Base-by-base conservation (phyloP, 1,284 basidiomycete species). In the Pseudozyma sp. region DNA sequence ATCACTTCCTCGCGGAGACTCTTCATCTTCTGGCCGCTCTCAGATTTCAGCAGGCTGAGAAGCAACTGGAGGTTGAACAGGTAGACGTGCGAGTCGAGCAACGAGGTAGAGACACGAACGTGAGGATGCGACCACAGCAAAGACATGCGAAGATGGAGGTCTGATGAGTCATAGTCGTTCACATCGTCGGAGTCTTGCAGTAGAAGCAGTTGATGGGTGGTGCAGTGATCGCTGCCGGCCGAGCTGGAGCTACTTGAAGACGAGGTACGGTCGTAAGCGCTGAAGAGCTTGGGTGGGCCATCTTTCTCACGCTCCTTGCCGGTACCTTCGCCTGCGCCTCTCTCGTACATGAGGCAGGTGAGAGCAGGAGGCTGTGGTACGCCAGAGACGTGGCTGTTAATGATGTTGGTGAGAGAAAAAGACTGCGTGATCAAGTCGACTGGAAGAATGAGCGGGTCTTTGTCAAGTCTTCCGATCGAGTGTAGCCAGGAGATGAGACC, bases 231-330 rank as follows among this genome's bases (percentile, higher is more conserved):
- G 18, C 34, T 38, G n/a, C 51, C 38, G 21, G 44, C 44, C 10
- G 50, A 50, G 14, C 52, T 59, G 18, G 59, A 71, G 52, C 58
- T 71, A 59, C 59, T 68, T 39, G 65, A 62, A 14, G 51, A 34
- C 2, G 60, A 35, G 14, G 53, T 40, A 38, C 67, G 76, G 7
- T 73, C 63, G 51, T 80, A 82, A 11, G 71, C 76, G 18, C 71
- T 70, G 54, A 83, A 78, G 21, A 82, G 65, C 48, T 80, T 79
- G 18, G 80, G 70, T 5, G 81, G 81, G 14, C 79, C 76, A 38
- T 84, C 82, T 50, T 80, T 83, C 53, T 84, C 82, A 18, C 82
- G 76, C 51, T 84, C 82, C 57, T 80, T 78, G 42, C 80, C 80
- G 16, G 75, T 74, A 38, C 80, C 80, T 52, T 83, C 81, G 52